Evolutionary conservation across 208 protist species (phyloP), one percentile per base, ranked within the genome.

Genomic region (Leishmania amazonensis): DNA sequence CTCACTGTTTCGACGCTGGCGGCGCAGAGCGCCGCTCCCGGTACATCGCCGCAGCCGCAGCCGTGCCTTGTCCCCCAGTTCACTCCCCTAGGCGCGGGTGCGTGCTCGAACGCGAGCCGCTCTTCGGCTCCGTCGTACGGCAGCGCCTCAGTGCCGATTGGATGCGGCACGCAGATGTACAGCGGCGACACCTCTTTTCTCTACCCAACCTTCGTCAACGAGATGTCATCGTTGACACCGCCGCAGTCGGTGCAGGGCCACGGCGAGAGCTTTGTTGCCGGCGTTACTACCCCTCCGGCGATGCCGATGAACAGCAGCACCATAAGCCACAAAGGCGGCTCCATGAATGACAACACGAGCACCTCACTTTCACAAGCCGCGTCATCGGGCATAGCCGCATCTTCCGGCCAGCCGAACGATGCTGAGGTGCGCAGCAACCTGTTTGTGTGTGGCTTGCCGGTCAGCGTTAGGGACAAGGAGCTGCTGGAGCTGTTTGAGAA

Each of bases 381-480:
- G 58, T 57, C 80, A 19, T 62, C 42, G 42, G n/a, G 38, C 19
- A 42, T 57, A 17, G 45, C 57, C 73, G 57, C 42, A 2, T 21
- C 79, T 5, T 65, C 73, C 54, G 38, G 73, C 51, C 57, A 78
- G 60, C 53, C 76, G 13, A 86, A 81, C 54, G 83, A 90, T 64
- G 84, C 87, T n/a, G 81, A 75, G 60, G 76, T 93, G 57, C 92
- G 91, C 60, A 94, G 92, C 84, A 96, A 96, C 78, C 84, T 96
- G 17, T 96, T 95, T 82, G 74, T 96, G 64, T 95, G 90, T 75
- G 89, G 88, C 42, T 81, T 96, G 8, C 78, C 85, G 35, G 42
- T 79, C 62, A 82, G 80, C 31, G 79, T 95, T 21, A 78, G 78
- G 31, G 93, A 96, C 80, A 80, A n/a, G 11, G 79, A 88, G 35